phyloP scores from a whole-genome alignment of 768 basidiomycete species.

The Suillus subluteus region DNA sequence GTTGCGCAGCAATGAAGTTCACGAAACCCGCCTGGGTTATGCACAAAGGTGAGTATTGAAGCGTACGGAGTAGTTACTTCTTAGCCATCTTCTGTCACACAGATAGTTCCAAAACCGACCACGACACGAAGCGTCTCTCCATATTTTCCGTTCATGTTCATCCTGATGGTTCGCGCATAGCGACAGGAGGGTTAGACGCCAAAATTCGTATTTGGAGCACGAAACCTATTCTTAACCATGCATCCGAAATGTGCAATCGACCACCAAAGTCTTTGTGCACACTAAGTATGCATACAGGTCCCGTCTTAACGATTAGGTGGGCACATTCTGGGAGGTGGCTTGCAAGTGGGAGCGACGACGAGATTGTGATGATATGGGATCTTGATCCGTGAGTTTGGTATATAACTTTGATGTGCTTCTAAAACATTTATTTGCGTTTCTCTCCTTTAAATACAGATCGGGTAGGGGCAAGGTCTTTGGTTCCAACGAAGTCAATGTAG shows the following conservation, averaged over 20 bases:
- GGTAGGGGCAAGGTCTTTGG: constrained; percentile 92
- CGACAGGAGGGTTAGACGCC: constrained; percentile 96
- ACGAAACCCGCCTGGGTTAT: constrained; percentile 89
- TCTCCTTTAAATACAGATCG: constrained; percentile 47
- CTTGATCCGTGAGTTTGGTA: constrained; percentile 78
- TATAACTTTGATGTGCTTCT: constrained; percentile 8
- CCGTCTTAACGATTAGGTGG: constrained; percentile 92
- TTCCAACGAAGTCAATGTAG: constrained; percentile 92
- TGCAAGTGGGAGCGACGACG: constrained; percentile 95
- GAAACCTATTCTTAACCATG: constrained; percentile 83
- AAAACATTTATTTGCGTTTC: constrained; percentile 12
- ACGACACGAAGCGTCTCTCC: constrained; percentile 65
- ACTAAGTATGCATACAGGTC: constrained; percentile 90
- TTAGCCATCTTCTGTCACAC: neutral
- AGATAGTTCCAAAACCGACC: constrained; percentile 60
- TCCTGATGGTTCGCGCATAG: constrained; percentile 93
- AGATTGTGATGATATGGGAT: constrained; percentile 96
- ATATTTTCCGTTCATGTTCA: constrained; percentile 95
- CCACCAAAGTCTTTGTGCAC: constrained; percentile 91
- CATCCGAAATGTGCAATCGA: constrained; percentile 65
- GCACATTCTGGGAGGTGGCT: constrained; percentile 92
- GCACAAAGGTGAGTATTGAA: constrained; percentile 58
- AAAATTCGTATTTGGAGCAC: constrained; percentile 98
- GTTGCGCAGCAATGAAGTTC: constrained; percentile 64
- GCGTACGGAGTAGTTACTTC: neutral